Evolutionary conservation across 257 asterid genomes (phyloP).

Genomic region (Ocimum tenuiflorum): DNA sequence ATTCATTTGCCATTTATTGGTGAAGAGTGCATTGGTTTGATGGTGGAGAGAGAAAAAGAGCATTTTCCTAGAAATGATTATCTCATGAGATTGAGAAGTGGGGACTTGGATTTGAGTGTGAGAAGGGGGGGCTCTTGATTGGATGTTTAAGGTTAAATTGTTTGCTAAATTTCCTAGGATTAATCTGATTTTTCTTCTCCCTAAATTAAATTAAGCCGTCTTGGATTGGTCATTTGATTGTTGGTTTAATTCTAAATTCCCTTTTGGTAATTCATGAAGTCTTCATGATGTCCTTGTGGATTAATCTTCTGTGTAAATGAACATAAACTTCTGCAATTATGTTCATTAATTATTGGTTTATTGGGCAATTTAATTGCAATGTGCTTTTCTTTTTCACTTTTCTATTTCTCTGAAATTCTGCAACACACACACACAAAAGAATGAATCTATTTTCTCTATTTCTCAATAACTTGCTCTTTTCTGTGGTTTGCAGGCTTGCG

Average conservation of each 20-base stretch:
- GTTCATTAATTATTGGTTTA: slow-evolving; percentile 19
- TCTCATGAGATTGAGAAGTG: slow-evolving; percentile 58
- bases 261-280: slow-evolving; percentile 1
- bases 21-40: slow-evolving; percentile 41
- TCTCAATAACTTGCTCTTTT: not conserved
- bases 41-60: slow-evolving; percentile 49
- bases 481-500: slow-evolving; percentile 36
- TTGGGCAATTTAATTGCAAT: slow-evolving; percentile 14
- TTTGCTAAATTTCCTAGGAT: not conserved
- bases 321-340: slow-evolving; percentile 6
- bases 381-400: not conserved
- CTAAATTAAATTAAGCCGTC: not conserved
- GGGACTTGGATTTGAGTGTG: slow-evolving; percentile 54
- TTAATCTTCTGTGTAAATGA: slow-evolving; percentile 1
- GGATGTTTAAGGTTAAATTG: slow-evolving; percentile 66
- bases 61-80: slow-evolving; percentile 57
- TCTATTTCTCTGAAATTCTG: not conserved
- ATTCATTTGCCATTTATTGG: slow-evolving; percentile 32
- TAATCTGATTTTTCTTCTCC: not conserved
- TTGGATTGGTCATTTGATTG: not conserved
- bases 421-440: too few relatives aligned
- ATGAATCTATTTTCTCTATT: not conserved
- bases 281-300: not conserved
- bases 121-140: slow-evolving; percentile 66
- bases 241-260: not conserved